Conservation (phyloP, 2,329 filamentous ascomycete genomes). For the Coccinonectria pachysandricola region DNA sequence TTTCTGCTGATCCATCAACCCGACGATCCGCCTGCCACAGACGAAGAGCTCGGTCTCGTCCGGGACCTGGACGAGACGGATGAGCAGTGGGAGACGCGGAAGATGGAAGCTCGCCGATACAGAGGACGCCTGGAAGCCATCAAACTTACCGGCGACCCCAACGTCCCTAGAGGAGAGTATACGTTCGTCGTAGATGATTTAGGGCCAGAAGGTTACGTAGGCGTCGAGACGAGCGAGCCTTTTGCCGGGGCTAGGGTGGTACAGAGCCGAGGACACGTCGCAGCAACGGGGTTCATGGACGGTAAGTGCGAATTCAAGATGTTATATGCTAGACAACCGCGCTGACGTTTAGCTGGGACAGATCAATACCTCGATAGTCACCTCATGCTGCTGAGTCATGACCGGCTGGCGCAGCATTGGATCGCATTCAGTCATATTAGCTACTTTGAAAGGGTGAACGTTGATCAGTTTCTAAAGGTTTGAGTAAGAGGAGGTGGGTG, state of each 20-base stretch:
- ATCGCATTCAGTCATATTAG: constrained; percentile 49
- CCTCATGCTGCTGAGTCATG: constrained; percentile 67
- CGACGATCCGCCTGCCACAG: constrained; percentile 30
- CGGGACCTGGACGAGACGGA: constrained; percentile 32
- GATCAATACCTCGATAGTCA: constrained; percentile 67
- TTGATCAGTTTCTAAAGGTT: constrained; percentile 37
- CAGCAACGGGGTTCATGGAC: constrained; percentile 56
- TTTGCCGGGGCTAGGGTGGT: constrained; percentile 71
- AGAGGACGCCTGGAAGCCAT: constrained; percentile 67
- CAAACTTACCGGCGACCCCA: constrained; percentile 85
- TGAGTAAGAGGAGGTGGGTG: too few species aligned
- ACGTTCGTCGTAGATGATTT: constrained; percentile 76
- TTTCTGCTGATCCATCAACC: constrained; percentile 76
- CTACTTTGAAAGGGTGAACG: constrained; percentile 49
- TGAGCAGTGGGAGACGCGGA: constrained; percentile 34
- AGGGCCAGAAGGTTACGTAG: constrained; percentile 52
- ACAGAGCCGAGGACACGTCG: constrained; percentile 66
- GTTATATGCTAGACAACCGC: not conserved
- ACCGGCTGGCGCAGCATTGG: constrained; percentile 78
- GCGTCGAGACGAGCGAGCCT: constrained; percentile 51
- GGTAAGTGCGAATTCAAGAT: constrained; percentile 43
- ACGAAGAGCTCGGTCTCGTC: constrained; percentile 31
- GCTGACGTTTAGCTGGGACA: constrained; percentile 23
- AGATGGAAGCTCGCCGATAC: constrained; percentile 40
- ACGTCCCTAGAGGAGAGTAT: constrained; percentile 77